phyloP scores from a whole-genome alignment of 2,329 filamentous ascomycete species.

The Apiospora arundinis region DNA sequence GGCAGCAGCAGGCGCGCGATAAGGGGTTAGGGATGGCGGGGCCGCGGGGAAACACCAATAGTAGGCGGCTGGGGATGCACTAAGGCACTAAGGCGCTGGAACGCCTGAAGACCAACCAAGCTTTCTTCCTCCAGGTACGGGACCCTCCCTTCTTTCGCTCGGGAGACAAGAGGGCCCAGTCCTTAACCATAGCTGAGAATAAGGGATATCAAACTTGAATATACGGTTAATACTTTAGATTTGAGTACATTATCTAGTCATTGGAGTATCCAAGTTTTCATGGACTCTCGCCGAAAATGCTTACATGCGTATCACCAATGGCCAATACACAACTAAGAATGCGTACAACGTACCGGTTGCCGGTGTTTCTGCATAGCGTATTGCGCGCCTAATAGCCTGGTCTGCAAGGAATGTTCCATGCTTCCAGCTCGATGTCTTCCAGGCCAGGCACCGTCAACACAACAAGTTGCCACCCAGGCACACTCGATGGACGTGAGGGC shows the following conservation, averaged over 20 bases:
- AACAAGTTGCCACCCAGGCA: background rate
- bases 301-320: too few relatives aligned
- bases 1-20: conserved; percentile 13
- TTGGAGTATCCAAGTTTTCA: background rate
- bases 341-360: too few relatives aligned
- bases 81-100: background rate
- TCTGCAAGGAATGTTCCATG: background rate
- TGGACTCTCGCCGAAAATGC: background rate
- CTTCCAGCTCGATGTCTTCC: background rate
- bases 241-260: background rate
- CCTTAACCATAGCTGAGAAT: background rate
- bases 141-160: background rate
- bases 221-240: background rate
- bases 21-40: background rate
- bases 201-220: background rate
- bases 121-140: background rate
- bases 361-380: too few relatives aligned
- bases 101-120: background rate
- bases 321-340: too few relatives aligned
- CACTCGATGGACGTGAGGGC: background rate
- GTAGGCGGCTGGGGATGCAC: background rate
- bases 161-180: too few relatives aligned
- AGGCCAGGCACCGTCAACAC: background rate
- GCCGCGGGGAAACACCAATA: background rate
- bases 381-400: too few relatives aligned